Base-by-base conservation (phyloP, 2,329 filamentous ascomycete species). In the Fusarium sambucinum region DNA sequence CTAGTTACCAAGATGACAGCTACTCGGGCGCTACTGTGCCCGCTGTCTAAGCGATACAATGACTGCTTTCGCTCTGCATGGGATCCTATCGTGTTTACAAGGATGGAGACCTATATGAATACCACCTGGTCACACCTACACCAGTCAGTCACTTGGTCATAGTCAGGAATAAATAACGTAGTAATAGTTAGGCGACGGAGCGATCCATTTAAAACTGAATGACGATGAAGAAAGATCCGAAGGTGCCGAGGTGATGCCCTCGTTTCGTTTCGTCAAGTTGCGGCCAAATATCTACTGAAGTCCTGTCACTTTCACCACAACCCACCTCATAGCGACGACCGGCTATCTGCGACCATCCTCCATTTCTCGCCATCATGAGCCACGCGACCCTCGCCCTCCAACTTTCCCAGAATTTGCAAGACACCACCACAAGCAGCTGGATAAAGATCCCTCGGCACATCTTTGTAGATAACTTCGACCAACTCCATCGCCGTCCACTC, bases 381-480 rank as follows among this genome's bases (percentile, higher is more conserved):
- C 6, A 91, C 91, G 74, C 84, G 91, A 3, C 90, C 92, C 73
- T 98, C 96, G 14, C 79, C 81, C 76, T 89, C 82, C 69, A 99
- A 80, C 83, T 98, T 98, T 59, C 84, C 80, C 68, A 99, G 78
- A 55, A 98, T 91, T 80, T 95, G 92, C 65, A 90, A 64, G 9
- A 97, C 83, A 2, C 94, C 94, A 40, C 86, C 84, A 66, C 92
- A 89, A 0, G 96, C 96, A 11, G 94, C 90, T 13, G 85, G 76
- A 78, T 94, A 92, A 69, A 98, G 82, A 73, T 85, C 88, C 76
- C 92, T 88, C 0, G 92, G 90, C 23, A 97, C 90, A 73, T 93
- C 89, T 54, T 85, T 86, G 77, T 99, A 99, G 33, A 99, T 93
- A 32, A 92, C 82, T 78, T 91, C 92, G n/a, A 97, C 95, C 67